phyloP scores from a whole-genome alignment of 257 asterid species.

The Ilex aquifolium region DNA sequence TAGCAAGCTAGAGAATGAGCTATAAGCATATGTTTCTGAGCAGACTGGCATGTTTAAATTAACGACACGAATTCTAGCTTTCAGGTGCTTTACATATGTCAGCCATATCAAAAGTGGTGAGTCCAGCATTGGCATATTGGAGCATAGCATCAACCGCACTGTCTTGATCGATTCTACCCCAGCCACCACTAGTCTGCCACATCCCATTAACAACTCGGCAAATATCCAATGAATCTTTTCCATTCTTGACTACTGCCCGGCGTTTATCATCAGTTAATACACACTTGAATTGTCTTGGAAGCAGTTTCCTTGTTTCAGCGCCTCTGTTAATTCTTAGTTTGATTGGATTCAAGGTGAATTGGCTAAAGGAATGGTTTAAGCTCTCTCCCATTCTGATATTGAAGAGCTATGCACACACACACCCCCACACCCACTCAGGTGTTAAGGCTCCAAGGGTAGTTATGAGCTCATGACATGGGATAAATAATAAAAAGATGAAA shows the following conservation, averaged over 20 bases:
- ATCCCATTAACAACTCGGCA: conserved; percentile 78
- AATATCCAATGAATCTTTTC: conserved; percentile 65
- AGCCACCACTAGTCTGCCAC: conserved; percentile 89
- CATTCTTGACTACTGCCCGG: conserved; percentile 53
- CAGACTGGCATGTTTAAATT: background rate
- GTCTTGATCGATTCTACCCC: conserved; percentile 62
- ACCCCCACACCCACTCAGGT: background rate
- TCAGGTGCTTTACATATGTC: conserved; percentile 52
- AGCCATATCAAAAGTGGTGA: conserved; percentile 69
- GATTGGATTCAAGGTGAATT: conserved; percentile 21
- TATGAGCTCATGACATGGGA: background rate
- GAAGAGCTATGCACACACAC: background rate
- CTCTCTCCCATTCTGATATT: conserved; percentile 35
- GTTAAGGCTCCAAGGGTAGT: background rate
- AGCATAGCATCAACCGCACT: conserved; percentile 67
- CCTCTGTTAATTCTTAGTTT: conserved; percentile 24
- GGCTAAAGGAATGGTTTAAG: conserved; percentile 28
- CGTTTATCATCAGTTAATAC: conserved; percentile 42
- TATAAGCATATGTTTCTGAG: background rate
- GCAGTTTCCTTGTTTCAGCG: conserved; percentile 19
- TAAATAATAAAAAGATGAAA: background rate
- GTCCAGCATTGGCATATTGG: conserved; percentile 69
- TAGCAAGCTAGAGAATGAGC: background rate
- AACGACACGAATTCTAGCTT: background rate
- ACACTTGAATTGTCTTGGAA: conserved; percentile 35